A percentile compares a stretch with the other conserved stretches of the same genome.
Evolutionary conservation across 2,329 filamentous ascomycete genomes (phyloP).

Genomic region (Ceratocystis papillata): DNA sequence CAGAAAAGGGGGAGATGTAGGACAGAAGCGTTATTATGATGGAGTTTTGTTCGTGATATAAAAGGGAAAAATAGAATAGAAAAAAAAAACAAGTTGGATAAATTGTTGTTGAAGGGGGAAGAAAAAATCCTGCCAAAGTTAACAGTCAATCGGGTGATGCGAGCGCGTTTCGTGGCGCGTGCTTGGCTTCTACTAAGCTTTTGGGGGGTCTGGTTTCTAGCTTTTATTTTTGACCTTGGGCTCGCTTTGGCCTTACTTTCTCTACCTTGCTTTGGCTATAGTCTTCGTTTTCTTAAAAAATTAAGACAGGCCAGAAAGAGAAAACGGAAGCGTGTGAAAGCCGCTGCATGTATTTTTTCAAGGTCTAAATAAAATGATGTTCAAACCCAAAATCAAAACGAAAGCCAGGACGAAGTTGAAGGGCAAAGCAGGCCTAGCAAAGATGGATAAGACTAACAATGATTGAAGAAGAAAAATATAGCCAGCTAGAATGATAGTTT

Average conservation of each 20-base stretch:
- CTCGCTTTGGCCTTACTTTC: no score
- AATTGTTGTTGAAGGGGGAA: constrained; percentile 5
- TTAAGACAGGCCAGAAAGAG: no score
- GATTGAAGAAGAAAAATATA: background rate
- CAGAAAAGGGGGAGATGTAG: background rate
- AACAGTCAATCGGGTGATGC: constrained; percentile 15
- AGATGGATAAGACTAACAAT: no score
- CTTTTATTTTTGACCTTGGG: no score
- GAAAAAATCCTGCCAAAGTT: constrained; percentile 13
- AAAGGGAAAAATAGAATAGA: constrained; percentile 3
- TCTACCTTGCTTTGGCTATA: no score
- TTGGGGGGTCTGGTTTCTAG: background rate
- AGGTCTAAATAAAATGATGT: no score
- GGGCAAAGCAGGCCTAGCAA: no score
- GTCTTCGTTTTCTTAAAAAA: no score
- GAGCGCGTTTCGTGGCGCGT: constrained; percentile 16
- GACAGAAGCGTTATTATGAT: background rate
- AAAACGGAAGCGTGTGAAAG: no score
- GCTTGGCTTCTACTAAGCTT: constrained; percentile 1
- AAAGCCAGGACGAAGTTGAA: background rate
- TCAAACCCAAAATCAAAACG: background rate
- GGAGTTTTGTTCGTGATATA: constrained; percentile 4
- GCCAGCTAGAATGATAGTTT: background rate
- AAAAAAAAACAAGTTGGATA: constrained; percentile 1
- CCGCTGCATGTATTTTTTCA: no score